Evolutionary conservation across 441 rosid species (phyloP).

Genomic region (Croton laevigatus): DNA sequence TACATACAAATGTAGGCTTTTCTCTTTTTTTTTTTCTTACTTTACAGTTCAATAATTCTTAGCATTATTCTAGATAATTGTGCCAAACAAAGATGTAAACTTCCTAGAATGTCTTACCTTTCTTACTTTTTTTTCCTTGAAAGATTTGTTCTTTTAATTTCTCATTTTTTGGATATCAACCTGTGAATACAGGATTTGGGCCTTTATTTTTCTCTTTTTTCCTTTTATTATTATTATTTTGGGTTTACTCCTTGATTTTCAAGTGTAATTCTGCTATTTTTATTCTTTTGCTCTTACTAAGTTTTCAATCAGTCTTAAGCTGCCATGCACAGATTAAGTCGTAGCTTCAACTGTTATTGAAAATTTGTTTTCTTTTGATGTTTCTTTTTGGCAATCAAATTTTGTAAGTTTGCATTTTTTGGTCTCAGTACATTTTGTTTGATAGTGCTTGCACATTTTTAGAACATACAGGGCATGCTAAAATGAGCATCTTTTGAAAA

Average conservation of each 20-base stretch:
- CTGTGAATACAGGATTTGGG: neutral
- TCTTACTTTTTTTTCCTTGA: neutral
- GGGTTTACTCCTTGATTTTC: neutral
- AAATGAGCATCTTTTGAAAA: neutral
- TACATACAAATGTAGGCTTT: slow-evolving; percentile 4
- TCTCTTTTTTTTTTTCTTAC: slow-evolving; percentile 10
- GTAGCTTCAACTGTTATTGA: neutral
- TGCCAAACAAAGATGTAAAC: neutral
- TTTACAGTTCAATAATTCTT: neutral
- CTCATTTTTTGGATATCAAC: neutral
- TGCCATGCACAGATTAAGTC: neutral
- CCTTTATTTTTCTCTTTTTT: neutral
- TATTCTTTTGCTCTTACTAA: neutral
- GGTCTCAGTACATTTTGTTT: neutral
- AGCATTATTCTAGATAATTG: neutral
- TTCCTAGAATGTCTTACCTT: neutral
- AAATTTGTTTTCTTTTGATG: neutral
- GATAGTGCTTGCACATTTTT: neutral
- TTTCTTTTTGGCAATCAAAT: neutral
- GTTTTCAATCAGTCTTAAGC: neutral
- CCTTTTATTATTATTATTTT: no score
- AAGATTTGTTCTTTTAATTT: neutral
- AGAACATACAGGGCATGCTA: neutral
- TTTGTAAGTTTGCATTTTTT: neutral
- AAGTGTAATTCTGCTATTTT: neutral